Evolutionary conservation across 139 green algal species (phyloP).

Genomic region (Picochlorum sp.): DNA sequence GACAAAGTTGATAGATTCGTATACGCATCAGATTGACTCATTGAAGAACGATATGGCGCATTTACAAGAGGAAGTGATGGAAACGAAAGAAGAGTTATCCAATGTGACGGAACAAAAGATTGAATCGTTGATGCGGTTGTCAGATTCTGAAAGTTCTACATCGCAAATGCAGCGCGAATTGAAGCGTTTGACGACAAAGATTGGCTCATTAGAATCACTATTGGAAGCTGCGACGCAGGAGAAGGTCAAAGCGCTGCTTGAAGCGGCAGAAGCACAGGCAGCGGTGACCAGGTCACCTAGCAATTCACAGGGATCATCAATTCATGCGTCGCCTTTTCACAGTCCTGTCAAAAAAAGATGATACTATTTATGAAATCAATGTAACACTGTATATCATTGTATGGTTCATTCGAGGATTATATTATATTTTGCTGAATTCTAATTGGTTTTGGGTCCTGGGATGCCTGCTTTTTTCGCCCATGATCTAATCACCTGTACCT

Average conservation of each 20-base stretch:
- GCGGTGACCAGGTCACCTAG: background rate
- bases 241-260: conserved; percentile 6
- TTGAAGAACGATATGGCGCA: background rate
- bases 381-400: conserved; percentile 1
- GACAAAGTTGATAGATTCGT: background rate
- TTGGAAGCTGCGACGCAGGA: background rate
- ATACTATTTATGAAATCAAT: background rate
- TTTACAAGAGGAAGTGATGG: background rate
- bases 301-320: background rate
- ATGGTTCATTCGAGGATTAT: too few relatives aligned
- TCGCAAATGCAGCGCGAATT: background rate
- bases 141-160: background rate
- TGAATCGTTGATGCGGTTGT: background rate
- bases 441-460: background rate
- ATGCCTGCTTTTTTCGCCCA: conserved; percentile 43
- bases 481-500: conserved; percentile 45
- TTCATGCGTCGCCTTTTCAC: background rate
- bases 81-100: conserved; percentile 8
- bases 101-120: conserved; percentile 12
- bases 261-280: conserved; percentile 3
- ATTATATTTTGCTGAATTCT: background rate
- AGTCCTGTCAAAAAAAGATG: too few relatives aligned
- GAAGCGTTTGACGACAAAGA: background rate
- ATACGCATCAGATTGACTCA: background rate
- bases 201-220: background rate